Base-by-base conservation (phyloP, 345 rosid genomes). In the Gossypium longicalyx region DNA sequence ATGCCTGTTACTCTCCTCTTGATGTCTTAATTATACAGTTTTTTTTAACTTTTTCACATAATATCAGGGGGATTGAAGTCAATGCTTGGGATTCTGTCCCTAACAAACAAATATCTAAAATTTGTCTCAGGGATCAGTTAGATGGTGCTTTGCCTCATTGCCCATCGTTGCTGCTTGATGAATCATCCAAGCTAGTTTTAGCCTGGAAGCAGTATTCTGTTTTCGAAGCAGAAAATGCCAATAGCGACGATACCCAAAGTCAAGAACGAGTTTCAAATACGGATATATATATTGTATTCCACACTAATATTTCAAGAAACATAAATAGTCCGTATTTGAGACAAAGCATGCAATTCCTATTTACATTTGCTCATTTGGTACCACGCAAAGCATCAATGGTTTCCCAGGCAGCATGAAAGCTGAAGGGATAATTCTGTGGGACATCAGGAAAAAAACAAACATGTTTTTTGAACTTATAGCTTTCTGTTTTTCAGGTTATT, bases 201-300 rank as follows among this genome's bases (percentile, higher is more conserved):
- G 27, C 27, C 97, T 25, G 97, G 97, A 22, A 90, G 93, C 84
- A 89, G 90, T 0, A 74, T 87, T 76, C 93, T 91, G 85, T 91
- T 56, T 92, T 89, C 29, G 97, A 92, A 20, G 94, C 97, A 0
- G 93, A 89, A 60, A 91, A 93, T 72, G 97, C 93, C 70, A 90
- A 88, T 29, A 11, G 10, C 60, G 6, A 6, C 57, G 10, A 52
- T 53, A 53, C 22, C 58, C 11, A 16, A 53, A 53, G 58, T 53
- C 38, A 34, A 34, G 38, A 34, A 34, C 38, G 38, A 34, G 38
- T 34, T 34, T 56, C 12, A 3, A 20, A 56, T 19, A 20, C 1
- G 13, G 22, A 56, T 56, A 20, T 56, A 56, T 20, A 34, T 34
- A 34, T 34, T 34, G 38, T 34, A 34, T 34, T 34, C 38, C 38